Conservation (phyloP, 2,329 filamentous ascomycete species). For the Xylariales sp. region DNA sequence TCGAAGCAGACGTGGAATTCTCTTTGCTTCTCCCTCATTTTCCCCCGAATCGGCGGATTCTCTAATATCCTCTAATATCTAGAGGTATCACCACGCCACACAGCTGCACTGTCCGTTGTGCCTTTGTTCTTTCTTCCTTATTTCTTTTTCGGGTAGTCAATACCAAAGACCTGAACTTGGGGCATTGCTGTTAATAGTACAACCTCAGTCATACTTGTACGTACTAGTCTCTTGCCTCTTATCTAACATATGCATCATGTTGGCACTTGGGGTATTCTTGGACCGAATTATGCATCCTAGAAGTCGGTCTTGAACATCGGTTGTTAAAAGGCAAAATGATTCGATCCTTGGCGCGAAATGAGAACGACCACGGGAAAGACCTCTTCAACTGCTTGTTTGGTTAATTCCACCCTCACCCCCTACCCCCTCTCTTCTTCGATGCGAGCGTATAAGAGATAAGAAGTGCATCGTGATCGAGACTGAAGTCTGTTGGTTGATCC, state of each 20-base stretch:
- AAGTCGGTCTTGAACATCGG: not conserved
- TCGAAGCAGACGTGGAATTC: constrained; percentile 5
- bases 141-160: constrained; percentile 13
- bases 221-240: constrained; percentile 12
- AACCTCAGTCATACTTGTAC: constrained; percentile 15
- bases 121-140: constrained; percentile 4
- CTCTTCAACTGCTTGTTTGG: constrained; percentile 17
- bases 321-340: constrained; percentile 18
- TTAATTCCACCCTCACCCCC: not conserved
- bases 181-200: constrained; percentile 7
- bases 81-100: constrained; percentile 18
- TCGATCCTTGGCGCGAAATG: constrained; percentile 5
- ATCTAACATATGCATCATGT: constrained; percentile 1
- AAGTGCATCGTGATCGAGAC: constrained; percentile 27
- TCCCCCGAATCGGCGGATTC: not conserved
- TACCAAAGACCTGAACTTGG: not conserved
- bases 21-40: constrained; percentile 11
- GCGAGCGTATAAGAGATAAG: constrained; percentile 33
- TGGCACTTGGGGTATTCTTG: constrained; percentile 12
- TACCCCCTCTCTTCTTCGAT: constrained; percentile 22
- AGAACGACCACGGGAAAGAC: constrained; percentile 15
- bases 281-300: not conserved
- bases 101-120: constrained; percentile 20
- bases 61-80: not conserved
- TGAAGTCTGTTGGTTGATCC: constrained; percentile 17